Evolutionary conservation across 352 stramenopile species (phyloP).

Genomic region (Globisporangium apiculatum): DNA sequence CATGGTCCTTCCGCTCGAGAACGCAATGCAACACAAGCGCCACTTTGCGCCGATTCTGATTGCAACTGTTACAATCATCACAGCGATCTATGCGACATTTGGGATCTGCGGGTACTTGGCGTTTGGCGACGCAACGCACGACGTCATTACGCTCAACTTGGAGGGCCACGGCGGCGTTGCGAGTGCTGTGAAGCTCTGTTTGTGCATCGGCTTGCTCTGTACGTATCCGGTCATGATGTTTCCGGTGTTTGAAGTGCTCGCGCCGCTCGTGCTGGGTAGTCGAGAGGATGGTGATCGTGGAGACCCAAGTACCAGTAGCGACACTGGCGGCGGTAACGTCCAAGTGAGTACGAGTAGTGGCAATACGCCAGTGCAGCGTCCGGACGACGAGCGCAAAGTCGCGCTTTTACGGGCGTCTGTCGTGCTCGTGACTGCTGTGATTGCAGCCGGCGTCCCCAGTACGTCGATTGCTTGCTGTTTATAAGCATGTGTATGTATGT

Average conservation of each 20-base stretch:
- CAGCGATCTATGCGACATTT: slow-evolving; percentile 83
- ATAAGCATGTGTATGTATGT: not conserved
- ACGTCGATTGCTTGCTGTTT: slow-evolving; percentile 1
- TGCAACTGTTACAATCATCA: slow-evolving; percentile 74
- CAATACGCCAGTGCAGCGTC: not conserved
- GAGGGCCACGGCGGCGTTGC: slow-evolving; percentile 41
- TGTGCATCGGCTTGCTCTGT: slow-evolving; percentile 87
- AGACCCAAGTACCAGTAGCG: too few relatives aligned
- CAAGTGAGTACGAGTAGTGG: not conserved
- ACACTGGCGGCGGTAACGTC: not conserved
- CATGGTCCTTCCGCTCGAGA: slow-evolving; percentile 86
- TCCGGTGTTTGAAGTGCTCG: slow-evolving; percentile 80
- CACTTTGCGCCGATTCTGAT: slow-evolving; percentile 73
- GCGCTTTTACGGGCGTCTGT: slow-evolving; percentile 43
- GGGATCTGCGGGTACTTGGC: slow-evolving; percentile 82
- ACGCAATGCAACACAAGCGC: slow-evolving; percentile 68
- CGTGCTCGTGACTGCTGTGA: slow-evolving; percentile 69
- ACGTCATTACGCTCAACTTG: slow-evolving; percentile 89
- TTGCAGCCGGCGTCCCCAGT: slow-evolving; percentile 76
- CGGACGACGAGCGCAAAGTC: slow-evolving; percentile 17
- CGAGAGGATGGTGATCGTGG: too few relatives aligned
- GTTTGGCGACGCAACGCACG: slow-evolving; percentile 74
- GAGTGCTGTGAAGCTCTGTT: slow-evolving; percentile 78
- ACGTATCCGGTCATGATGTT: slow-evolving; percentile 93
- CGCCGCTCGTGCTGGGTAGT: slow-evolving; percentile 20